Percentiles rank a stretch among this genome's conserved stretches.
Evolutionary conservation across 352 stramenopile species (phyloP).

Genomic region (Phytophthora cajani): DNA sequence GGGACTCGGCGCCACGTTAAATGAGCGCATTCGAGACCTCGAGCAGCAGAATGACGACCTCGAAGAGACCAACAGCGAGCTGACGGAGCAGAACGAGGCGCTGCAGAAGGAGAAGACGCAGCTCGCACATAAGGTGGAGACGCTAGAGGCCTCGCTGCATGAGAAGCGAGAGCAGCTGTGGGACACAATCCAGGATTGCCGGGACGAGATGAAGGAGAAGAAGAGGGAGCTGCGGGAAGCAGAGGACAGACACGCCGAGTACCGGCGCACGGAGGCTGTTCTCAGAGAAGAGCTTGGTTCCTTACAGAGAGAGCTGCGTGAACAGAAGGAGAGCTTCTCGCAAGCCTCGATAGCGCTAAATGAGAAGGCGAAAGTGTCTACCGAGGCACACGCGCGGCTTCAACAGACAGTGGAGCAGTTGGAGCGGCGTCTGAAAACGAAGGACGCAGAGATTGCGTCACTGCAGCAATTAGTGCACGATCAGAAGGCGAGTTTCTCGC

Average conservation of each 20-base stretch:
- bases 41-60: slow-evolving; percentile 13
- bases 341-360: not conserved
- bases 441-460: slow-evolving; percentile 2
- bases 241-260: not conserved
- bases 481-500: slow-evolving; percentile 3
- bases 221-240: slow-evolving; percentile 16
- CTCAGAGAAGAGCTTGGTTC: slow-evolving; percentile 4
- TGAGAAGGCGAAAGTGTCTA: not conserved
- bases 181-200: slow-evolving; percentile 10
- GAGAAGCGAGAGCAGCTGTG: slow-evolving; percentile 21
- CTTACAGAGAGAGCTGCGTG: not conserved
- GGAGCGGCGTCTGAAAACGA: not conserved
- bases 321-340: not conserved
- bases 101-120: slow-evolving; percentile 10
- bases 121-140: not conserved
- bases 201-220: slow-evolving; percentile 9
- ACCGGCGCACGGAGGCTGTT: slow-evolving; percentile 5
- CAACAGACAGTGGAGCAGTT: not conserved
- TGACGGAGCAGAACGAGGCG: not conserved
- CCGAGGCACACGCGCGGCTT: not conserved
- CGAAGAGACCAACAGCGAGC: slow-evolving; percentile 2
- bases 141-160: slow-evolving; percentile 6
- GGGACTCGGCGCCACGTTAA: not conserved
- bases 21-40: slow-evolving; percentile 9
- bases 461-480: slow-evolving; percentile 2